These are phyloP conservation scores for Penicillium griseofulvum DNA, from an alignment of 2,329 filamentous ascomycete genomes.

Conservation along the genomic window DNA sequence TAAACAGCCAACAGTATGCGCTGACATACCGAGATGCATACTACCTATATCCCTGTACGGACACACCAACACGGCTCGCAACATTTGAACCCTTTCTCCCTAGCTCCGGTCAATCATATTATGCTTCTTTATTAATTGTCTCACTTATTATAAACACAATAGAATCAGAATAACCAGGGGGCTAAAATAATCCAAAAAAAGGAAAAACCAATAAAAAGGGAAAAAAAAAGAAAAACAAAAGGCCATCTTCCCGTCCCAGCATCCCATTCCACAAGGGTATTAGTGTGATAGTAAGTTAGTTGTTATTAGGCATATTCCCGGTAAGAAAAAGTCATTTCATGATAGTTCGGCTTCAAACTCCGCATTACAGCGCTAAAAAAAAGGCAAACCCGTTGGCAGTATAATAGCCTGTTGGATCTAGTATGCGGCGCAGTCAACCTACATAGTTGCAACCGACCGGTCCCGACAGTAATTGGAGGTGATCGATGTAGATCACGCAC, in stretches of 20 bases:
- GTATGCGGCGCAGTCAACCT: slow-evolving; percentile 10
- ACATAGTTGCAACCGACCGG: not conserved
- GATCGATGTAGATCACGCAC: slow-evolving; percentile 5
- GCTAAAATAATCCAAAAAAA: not conserved
- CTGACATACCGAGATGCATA: not conserved
- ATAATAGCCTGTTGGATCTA: not conserved
- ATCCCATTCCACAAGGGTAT: not conserved
- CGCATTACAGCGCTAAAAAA: not conserved
- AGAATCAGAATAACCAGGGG: too few relatives aligned
- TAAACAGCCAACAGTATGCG: not conserved
- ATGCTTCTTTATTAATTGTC: not conserved
- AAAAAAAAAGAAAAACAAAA: not conserved
- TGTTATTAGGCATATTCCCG: not conserved
- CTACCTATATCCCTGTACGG: not conserved
- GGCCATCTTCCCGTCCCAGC: not conserved
- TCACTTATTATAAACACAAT: not conserved
- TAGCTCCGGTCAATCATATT: not conserved
- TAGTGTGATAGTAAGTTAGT: not conserved
- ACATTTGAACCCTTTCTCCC: not conserved
- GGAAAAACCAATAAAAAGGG: not conserved
- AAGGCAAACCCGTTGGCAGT: not conserved
- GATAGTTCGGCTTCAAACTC: not conserved
- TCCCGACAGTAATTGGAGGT: not conserved
- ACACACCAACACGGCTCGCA: not conserved
- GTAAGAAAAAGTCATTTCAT: not conserved